phyloP scores from a whole-genome alignment of 2,329 filamentous ascomycete species.

The Clarireedia paspali region DNA sequence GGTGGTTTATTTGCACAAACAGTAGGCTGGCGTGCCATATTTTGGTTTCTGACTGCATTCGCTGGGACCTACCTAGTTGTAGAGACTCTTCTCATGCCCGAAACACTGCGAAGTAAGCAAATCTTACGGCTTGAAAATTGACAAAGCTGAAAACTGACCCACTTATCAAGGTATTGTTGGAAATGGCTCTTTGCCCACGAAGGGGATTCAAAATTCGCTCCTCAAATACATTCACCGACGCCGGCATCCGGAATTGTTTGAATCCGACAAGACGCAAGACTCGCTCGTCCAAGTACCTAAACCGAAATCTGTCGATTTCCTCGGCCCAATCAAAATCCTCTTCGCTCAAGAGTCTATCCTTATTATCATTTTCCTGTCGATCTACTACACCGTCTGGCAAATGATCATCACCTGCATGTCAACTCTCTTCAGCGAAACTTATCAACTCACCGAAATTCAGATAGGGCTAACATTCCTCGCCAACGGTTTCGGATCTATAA shows the following conservation, averaged over 20 bases:
- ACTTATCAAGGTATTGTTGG: conserved; percentile 27
- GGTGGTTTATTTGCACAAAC: conserved; percentile 37
- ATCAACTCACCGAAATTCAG: conserved; percentile 20
- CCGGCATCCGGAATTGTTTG: conserved; percentile 1
- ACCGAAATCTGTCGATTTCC: conserved; percentile 17
- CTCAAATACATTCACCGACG: conserved; percentile 13
- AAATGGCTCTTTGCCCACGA: conserved; percentile 27
- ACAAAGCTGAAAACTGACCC: neutral
- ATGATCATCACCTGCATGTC: conserved; percentile 24
- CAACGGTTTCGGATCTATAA: conserved; percentile 39
- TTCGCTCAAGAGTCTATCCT: conserved; percentile 20
- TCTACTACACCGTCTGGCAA: conserved; percentile 25
- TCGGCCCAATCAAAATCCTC: conserved; percentile 21
- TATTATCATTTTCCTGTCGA: conserved; percentile 21
- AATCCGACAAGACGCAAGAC: neutral
- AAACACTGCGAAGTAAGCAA: conserved; percentile 30
- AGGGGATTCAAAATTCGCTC: conserved; percentile 14
- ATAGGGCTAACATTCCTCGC: conserved; percentile 30
- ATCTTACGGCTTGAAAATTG: neutral
- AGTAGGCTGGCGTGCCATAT: conserved; percentile 42
- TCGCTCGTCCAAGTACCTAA: conserved; percentile 5
- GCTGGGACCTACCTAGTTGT: conserved; percentile 30
- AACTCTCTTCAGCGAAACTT: conserved; percentile 20
- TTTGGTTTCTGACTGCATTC: conserved; percentile 45
- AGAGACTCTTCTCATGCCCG: conserved; percentile 35